Conservation (phyloP, 768 basidiomycete genomes). For the Lentinula edodes region DNA sequence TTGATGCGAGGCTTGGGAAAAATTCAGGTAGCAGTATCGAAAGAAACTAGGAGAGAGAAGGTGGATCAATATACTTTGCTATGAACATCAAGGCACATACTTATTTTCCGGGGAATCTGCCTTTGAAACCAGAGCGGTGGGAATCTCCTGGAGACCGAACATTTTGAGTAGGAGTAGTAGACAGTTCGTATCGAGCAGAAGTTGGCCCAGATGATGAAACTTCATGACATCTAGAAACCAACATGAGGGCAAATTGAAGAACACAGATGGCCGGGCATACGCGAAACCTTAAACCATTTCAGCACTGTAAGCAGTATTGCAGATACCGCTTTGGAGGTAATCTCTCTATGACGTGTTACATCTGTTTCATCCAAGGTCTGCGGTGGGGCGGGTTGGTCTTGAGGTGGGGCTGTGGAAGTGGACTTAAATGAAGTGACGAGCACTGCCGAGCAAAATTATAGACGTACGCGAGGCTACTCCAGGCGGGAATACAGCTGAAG, state of each 20-base stretch:
- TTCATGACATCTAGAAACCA: constrained; percentile 85
- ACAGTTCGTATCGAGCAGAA: constrained; percentile 93
- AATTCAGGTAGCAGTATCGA: constrained; percentile 81
- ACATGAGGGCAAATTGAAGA: background rate
- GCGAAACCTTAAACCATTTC: constrained; percentile 99
- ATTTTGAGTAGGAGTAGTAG: constrained; percentile 91
- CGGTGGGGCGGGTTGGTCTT: constrained; percentile 62
- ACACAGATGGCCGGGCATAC: constrained; percentile 42
- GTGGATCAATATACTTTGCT: background rate
- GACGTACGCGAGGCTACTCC: constrained; percentile 59
- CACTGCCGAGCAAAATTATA: background rate
- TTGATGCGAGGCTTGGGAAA: constrained; percentile 60
- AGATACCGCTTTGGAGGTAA: constrained; percentile 95
- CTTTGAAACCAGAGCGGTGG: constrained; percentile 76
- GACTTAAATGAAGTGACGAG: background rate
- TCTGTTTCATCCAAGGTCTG: constrained; percentile 89
- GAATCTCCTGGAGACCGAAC: constrained; percentile 95
- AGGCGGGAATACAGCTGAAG: constrained; percentile 67
- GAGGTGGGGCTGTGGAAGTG: constrained; percentile 29
- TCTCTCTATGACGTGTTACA: constrained; percentile 91
- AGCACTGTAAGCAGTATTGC: constrained; percentile 85
- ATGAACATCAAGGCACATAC: constrained; percentile 29
- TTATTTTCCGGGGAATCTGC: constrained; percentile 86
- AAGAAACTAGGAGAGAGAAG: constrained; percentile 67
- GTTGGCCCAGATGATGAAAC: constrained; percentile 95